These are phyloP conservation scores for Lanmaoa pseudosensibilis DNA, from an alignment of 768 basidiomycete genomes.

Conservation along the genomic window DNA sequence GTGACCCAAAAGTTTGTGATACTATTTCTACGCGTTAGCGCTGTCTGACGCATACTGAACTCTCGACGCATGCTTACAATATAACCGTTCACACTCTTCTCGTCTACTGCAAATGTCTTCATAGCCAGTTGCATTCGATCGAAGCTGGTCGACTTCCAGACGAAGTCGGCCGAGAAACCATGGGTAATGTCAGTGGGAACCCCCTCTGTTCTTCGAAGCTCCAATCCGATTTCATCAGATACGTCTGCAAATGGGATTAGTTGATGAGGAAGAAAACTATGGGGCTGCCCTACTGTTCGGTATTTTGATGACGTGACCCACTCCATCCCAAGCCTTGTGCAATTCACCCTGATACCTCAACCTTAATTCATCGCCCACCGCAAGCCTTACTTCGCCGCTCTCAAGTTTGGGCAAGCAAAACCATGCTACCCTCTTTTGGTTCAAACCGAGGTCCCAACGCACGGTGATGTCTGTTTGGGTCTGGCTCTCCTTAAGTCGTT, in stretches of 20 bases:
- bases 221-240: conserved; percentile 96
- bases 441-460: conserved; percentile 96
- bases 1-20: conserved; percentile 97
- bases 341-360: conserved; percentile 86
- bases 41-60: neutral
- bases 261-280: neutral
- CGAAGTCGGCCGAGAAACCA: conserved; percentile 97
- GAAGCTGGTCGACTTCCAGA: conserved; percentile 99
- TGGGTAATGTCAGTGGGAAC: conserved; percentile 93
- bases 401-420: conserved; percentile 95
- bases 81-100: conserved; percentile 98
- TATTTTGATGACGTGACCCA: conserved; percentile 98
- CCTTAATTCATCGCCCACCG: conserved; percentile 94
- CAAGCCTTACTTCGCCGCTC: conserved; percentile 94
- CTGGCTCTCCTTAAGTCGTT: conserved; percentile 95
- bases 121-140: conserved; percentile 99
- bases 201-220: conserved; percentile 85
- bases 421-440: conserved; percentile 99
- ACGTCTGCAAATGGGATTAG: conserved; percentile 61
- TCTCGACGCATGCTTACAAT: conserved; percentile 61
- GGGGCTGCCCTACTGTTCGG: conserved; percentile 79
- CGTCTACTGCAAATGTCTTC: conserved; percentile 99
- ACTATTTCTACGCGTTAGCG: conserved; percentile 48
- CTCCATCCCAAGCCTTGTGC: conserved; percentile 95
- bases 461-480: conserved; percentile 97